phyloP scores from a whole-genome alignment of 2,329 filamentous ascomycete species.

The Esteya vermicola region DNA sequence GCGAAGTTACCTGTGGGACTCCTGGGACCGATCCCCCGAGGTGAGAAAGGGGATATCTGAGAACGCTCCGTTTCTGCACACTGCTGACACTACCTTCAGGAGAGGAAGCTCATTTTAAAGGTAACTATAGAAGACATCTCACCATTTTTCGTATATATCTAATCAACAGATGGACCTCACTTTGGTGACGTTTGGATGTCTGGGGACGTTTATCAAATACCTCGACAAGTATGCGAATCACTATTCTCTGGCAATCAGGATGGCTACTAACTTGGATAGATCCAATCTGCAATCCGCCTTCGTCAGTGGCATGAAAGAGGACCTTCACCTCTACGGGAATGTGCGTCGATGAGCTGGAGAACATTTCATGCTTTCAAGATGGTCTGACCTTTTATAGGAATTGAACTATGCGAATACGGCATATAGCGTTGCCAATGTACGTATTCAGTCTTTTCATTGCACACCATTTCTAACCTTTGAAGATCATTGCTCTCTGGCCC shows the following conservation, averaged over 20 bases:
- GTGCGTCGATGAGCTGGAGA: neutral
- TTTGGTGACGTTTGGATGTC: neutral
- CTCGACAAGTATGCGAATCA: neutral
- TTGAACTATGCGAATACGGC: conserved; percentile 7
- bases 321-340: conserved; percentile 7
- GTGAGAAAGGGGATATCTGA: no score
- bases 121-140: neutral
- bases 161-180: neutral
- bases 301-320: conserved; percentile 9
- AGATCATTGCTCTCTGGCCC: conserved; percentile 8
- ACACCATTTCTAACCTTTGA: neutral
- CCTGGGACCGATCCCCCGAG: conserved; percentile 3
- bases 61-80: neutral
- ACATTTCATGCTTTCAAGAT: no score
- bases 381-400: conserved; percentile 1
- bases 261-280: neutral
- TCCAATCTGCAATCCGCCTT: conserved; percentile 1
- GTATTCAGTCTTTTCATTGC: neutral
- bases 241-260: neutral
- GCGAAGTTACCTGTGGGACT: conserved; percentile 6
- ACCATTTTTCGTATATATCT: neutral
- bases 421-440: conserved; percentile 4
- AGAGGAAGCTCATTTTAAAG: neutral
- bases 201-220: neutral
- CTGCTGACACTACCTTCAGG: neutral